Evolutionary conservation across 208 protist genomes (phyloP), one percentile per base, ranked within the genome.

Genomic region (Hexamita inflata): DNA sequence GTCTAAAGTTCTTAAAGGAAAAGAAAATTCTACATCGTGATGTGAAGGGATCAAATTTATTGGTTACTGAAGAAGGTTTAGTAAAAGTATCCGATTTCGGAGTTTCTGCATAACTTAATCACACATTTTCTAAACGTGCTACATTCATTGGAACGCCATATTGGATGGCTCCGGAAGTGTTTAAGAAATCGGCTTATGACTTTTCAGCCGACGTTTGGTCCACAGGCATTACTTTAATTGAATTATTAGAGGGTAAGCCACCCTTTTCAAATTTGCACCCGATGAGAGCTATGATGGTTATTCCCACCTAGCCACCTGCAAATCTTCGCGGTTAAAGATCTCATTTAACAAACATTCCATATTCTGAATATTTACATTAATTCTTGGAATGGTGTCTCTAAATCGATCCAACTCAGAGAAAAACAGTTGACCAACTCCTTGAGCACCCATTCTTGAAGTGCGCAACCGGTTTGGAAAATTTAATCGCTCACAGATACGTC

Each of bases 11-110:
- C 74, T 79, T 94, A 35, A 91, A 95, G 75, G 40, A 49, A 28
- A 58, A 86, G 24, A 76, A 87, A 30, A 89, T 89, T 75, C 86
- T 95, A 38, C 92, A 95, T 74, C 78, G 91, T 40, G 92, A 95
- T 77, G 90, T 94, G 59, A 94, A 94, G 77, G 82, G 78, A 74
- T 73, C 65, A 32, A 82, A 84, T 45, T 28, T 79, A 39, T 80
- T 92, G 1, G 30, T 92, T 1, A 42, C 74, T 1, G 67, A 64
- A 1, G 58, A 87, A n/a, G 89, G 88, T 1, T 41, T 73, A 0
- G 85, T 92, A 0, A 91, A 90, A 75, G 68, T 93, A 7, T 88
- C 84, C 9, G 91, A 94, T 77, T 93, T 94, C 87, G 91, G 91
- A 62, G 89, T 94, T n/a, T 73, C 82, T 58, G 87, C 82, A 38